A percentile compares a stretch with the other conserved stretches of the same genome.
Conservation (phyloP, 805 yeast species). For the Sugiyamaella qingdaonensis region DNA sequence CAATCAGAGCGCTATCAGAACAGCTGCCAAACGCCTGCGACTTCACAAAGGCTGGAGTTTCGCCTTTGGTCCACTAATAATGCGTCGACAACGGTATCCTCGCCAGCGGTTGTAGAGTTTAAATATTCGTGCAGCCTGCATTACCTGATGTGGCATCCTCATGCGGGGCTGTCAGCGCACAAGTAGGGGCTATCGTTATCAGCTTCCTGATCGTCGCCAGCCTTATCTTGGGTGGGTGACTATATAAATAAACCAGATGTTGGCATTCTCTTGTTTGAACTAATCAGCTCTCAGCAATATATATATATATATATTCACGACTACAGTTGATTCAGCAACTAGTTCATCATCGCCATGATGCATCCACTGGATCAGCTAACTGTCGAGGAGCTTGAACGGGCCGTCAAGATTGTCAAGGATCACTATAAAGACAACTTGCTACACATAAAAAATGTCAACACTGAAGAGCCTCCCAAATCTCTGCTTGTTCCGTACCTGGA, state of each 20-base stretch:
- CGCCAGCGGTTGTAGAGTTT: neutral
- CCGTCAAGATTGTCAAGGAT: constrained; percentile 25
- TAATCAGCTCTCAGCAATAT: too few species aligned
- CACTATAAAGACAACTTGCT: constrained; percentile 28
- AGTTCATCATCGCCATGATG: constrained; percentile 8
- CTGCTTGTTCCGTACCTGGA: constrained; percentile 63
- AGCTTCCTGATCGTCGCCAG: neutral
- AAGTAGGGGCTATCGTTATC: neutral
- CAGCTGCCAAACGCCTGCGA: too few species aligned
- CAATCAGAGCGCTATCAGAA: too few species aligned
- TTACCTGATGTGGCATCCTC: too few species aligned
- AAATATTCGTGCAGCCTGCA: neutral
- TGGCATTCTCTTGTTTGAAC: too few species aligned
- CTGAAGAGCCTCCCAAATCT: constrained; percentile 70
- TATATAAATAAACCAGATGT: too few species aligned
- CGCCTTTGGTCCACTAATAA: too few species aligned
- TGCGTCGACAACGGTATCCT: neutral
- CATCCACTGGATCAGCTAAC: constrained; percentile 36
- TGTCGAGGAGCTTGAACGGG: constrained; percentile 28
- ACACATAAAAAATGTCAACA: constrained; percentile 31
- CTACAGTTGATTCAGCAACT: too few species aligned
- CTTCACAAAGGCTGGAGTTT: too few species aligned
- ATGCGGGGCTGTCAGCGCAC: too few species aligned
- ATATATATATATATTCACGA: too few species aligned
- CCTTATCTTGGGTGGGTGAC: neutral